Evolutionary conservation across 148 eudicot species (phyloP).

Genomic region (Pharnaceum exiguum): DNA sequence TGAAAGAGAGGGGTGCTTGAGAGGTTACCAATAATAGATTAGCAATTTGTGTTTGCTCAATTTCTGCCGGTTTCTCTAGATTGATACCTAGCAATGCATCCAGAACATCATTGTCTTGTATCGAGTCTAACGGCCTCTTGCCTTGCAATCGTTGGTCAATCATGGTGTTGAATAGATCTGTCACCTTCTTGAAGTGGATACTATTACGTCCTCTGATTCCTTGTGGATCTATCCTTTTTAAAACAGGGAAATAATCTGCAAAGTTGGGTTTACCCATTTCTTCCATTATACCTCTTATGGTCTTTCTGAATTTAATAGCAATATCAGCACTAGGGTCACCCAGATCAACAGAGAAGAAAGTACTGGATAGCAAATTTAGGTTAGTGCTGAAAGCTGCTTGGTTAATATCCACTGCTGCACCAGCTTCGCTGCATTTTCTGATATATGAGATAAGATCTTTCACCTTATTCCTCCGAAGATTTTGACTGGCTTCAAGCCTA

Average conservation of each 20-base stretch:
- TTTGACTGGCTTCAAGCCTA: constrained; percentile 27
- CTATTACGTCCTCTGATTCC: constrained; percentile 16
- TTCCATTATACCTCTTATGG: constrained; percentile 23
- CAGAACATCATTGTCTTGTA: constrained; percentile 13
- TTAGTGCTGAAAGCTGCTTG: constrained; percentile 25
- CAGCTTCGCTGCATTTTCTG: constrained; percentile 16
- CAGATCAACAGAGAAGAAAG: constrained; percentile 33
- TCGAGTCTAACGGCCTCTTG: background rate
- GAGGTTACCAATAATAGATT: constrained; percentile 24
- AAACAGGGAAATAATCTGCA: constrained; percentile 30
- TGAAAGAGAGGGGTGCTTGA: background rate
- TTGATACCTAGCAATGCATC: constrained; percentile 21
- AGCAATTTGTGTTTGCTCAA: constrained; percentile 23
- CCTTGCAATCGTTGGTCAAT: constrained; percentile 16
- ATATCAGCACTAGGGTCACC: constrained; percentile 9
- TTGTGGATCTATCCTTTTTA: constrained; percentile 24
- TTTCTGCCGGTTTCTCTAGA: constrained; percentile 14
- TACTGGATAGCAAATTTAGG: constrained; percentile 30
- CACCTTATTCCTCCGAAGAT: constrained; percentile 12
- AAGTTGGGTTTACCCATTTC: constrained; percentile 33
- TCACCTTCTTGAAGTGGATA: constrained; percentile 18
- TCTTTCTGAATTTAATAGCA: constrained; percentile 11
- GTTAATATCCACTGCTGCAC: constrained; percentile 25
- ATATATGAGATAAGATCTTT: constrained; percentile 21
- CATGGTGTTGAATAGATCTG: constrained; percentile 19